A percentile compares a stretch with the other conserved stretches of the same genome.
phyloP scores from a whole-genome alignment of 495 filamentous ascomycete genomes.

The Lasiosphaeris hirsuta region DNA sequence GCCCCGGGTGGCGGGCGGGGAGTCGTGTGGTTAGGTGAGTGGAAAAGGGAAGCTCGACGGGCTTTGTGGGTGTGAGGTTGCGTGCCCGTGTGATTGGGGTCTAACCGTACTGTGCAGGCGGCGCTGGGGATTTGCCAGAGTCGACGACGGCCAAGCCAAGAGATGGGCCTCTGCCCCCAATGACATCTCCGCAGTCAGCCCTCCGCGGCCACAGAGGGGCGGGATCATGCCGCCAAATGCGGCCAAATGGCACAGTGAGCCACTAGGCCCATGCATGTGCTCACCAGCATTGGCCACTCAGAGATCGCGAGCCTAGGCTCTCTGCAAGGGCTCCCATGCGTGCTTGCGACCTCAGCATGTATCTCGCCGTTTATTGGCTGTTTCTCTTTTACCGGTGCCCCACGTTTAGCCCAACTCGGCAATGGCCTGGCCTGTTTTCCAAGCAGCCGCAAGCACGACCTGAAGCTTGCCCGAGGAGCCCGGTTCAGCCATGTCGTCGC shows the following conservation, averaged over 20 bases:
- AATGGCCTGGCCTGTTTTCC: background rate
- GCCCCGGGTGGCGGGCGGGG: too few species aligned
- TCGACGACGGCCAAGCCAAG: too few species aligned
- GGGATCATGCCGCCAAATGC: background rate
- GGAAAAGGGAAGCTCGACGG: background rate
- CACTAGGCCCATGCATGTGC: conserved; percentile 3
- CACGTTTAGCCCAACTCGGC: background rate
- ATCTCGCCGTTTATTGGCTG: conserved; percentile 5
- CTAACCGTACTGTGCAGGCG: background rate
- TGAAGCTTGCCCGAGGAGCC: background rate
- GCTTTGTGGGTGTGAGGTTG: background rate
- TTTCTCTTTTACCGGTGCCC: background rate
- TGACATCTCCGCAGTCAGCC: background rate
- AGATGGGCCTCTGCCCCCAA: too few species aligned
- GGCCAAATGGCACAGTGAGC: too few species aligned
- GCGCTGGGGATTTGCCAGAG: background rate
- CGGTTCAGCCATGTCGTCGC: background rate
- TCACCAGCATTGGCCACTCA: conserved; percentile 7
- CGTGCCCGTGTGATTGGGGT: conserved; percentile 5
- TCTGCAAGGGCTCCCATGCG: conserved; percentile 9
- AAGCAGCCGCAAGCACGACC: background rate
- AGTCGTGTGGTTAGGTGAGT: too few species aligned
- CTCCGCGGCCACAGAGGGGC: background rate
- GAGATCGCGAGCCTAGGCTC: background rate
- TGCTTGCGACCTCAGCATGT: background rate